Percentiles rank a stretch among this genome's conserved stretches.
phyloP scores from a whole-genome alignment of 371 early-diverging fungal genomes.

The Mucor ambiguus region DNA sequence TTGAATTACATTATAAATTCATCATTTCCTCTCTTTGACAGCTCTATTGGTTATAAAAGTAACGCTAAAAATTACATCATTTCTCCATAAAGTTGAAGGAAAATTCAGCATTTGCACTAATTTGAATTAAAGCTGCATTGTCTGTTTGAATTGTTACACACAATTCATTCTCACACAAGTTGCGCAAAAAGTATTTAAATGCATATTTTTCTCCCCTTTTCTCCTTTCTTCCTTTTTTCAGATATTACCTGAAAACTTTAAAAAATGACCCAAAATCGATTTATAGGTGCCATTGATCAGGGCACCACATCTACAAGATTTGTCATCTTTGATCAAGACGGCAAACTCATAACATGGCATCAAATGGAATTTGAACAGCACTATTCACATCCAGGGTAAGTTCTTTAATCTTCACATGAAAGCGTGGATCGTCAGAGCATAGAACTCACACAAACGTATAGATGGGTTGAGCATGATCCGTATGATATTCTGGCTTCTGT shows the following conservation, averaged over 20 bases:
- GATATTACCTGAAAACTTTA: conserved; percentile 1
- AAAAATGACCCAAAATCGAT: conserved; percentile 36
- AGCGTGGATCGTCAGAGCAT: conserved; percentile 42
- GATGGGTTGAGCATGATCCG: conserved; percentile 95
- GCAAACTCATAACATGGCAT: conserved; percentile 71
- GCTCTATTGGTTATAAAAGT: not conserved
- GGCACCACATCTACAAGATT: conserved; percentile 93
- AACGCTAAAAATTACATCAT: conserved; percentile 5
- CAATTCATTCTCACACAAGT: not conserved
- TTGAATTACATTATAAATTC: not conserved
- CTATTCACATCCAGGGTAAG: conserved; percentile 77
- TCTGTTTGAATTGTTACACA: conserved; percentile 3
- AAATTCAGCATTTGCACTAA: not conserved
- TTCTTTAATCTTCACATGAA: not conserved
- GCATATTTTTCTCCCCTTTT: conserved; percentile 1
- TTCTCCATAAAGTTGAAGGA: not conserved
- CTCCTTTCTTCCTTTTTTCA: conserved; percentile 10
- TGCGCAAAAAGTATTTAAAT: not conserved
- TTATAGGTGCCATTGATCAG: conserved; percentile 91
- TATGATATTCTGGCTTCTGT: conserved; percentile 76
- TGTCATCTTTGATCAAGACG: conserved; percentile 83
- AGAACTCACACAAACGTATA: not conserved
- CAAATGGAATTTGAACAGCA: conserved; percentile 83
- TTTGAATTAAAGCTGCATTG: not conserved
- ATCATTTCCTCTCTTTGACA: not conserved